Evolutionary conservation across 2,329 filamentous ascomycete species (phyloP).

Genomic region (Chlorencoelia australis): DNA sequence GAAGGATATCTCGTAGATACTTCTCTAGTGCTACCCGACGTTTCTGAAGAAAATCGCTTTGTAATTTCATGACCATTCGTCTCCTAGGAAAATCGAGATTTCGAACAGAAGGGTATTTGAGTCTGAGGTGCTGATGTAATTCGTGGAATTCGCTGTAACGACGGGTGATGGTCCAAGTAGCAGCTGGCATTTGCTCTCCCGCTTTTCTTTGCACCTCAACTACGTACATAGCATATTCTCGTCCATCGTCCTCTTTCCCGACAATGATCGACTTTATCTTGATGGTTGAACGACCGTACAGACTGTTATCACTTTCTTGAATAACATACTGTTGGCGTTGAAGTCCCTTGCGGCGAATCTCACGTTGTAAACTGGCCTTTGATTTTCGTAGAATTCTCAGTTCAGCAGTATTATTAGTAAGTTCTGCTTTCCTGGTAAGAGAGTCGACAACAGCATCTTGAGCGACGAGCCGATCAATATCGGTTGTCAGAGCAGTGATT

Average conservation of each 20-base stretch:
- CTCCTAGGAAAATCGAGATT: conserved; percentile 86
- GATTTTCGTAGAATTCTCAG: conserved; percentile 87
- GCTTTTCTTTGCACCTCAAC: conserved; percentile 85
- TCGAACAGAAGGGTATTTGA: conserved; percentile 77
- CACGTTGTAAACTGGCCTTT: conserved; percentile 82
- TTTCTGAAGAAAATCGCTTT: conserved; percentile 91
- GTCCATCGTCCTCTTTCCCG: conserved; percentile 81
- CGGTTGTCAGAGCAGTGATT: conserved; percentile 74
- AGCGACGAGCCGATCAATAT: conserved; percentile 79
- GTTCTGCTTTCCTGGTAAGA: conserved; percentile 82
- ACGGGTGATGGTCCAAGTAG: conserved; percentile 84
- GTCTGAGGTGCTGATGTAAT: conserved; percentile 78
- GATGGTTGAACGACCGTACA: conserved; percentile 84
- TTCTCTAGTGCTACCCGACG: conserved; percentile 72
- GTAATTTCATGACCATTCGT: conserved; percentile 90
- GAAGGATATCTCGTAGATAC: conserved; percentile 72
- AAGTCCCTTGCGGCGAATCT: conserved; percentile 88
- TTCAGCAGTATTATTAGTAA: conserved; percentile 95
- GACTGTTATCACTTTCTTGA: conserved; percentile 94
- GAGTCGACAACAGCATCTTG: conserved; percentile 91
- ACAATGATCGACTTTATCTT: conserved; percentile 90
- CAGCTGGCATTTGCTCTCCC: conserved; percentile 93
- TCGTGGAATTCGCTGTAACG: conserved; percentile 97
- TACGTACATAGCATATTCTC: conserved; percentile 88
- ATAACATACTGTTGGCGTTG: conserved; percentile 95